Conservation (phyloP, 768 basidiomycete species). For the Kwoniella dejecticola region DNA sequence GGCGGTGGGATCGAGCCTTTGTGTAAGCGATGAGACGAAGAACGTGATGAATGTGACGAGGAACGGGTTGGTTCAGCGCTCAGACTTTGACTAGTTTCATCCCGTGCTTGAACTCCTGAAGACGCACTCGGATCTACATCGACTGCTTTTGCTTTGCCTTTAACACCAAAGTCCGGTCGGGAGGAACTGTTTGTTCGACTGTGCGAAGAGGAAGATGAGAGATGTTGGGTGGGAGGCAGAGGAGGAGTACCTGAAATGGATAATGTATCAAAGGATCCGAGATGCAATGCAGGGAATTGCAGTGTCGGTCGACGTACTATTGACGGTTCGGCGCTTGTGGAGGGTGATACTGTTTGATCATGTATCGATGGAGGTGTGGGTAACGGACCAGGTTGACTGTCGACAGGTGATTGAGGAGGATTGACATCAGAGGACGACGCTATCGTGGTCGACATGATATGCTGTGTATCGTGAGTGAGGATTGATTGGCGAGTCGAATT, state of each 20-base stretch:
- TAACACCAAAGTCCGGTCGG: neutral
- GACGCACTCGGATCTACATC: neutral
- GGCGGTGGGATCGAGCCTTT: conserved; percentile 25
- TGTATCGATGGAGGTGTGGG: conserved; percentile 3
- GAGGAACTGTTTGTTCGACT: conserved; percentile 4
- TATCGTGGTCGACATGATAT: neutral
- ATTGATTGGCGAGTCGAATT: no score
- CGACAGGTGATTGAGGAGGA: neutral
- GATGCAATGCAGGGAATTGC: conserved; percentile 38
- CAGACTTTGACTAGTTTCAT: neutral
- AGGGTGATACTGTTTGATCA: neutral
- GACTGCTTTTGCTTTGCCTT: neutral
- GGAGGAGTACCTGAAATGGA: neutral
- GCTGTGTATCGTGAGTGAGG: neutral
- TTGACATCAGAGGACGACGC: neutral
- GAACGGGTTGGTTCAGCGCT: conserved; percentile 13
- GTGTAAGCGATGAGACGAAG: conserved; percentile 17
- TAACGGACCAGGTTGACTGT: neutral
- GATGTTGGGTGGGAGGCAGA: neutral
- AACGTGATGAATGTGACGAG: conserved; percentile 12
- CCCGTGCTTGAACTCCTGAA: neutral
- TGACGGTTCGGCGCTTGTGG: conserved; percentile 1
- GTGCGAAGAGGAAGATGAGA: neutral
- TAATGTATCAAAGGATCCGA: conserved; percentile 38
- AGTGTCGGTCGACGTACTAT: conserved; percentile 35